Base-by-base conservation (phyloP, 2,329 filamentous ascomycete genomes). In the Neonectria ditissima region DNA sequence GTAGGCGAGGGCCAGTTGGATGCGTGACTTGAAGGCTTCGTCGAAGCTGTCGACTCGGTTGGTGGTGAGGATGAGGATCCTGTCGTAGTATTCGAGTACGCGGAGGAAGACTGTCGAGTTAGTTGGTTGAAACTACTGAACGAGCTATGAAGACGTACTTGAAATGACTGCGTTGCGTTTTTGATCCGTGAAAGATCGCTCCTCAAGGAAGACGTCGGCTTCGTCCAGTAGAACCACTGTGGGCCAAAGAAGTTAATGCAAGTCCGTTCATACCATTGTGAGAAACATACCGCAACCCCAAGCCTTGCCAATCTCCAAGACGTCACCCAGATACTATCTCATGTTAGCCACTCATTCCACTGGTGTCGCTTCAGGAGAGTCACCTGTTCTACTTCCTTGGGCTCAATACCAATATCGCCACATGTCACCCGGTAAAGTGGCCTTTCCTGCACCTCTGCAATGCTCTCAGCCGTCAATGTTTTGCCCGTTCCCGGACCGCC, bases 11-110 rank as follows among this genome's bases (percentile, higher is more conserved):
- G 53, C 28, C 2, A 48, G 43, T 50, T 82, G 78, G 26, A 83
- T 76, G 0, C 80, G 74, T 0, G 80, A 81, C 39, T 74, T 74
- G 67, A 82, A 82, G 2, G 81, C 81, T 51, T 82, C 80, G 62
- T 84, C 82, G n/a, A 84, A 77, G 6, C 72, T 71, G 1, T 80
- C 80, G 1, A 83, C 78, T 2, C 80, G 77, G 68, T 84, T 84
- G 8, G 81, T 84, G 0, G 82, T 84, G 7, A 84, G 73, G 66
- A 80, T 80, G 0, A 83, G 67, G 53, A 83, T 79, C 1, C 81
- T 80, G 2, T 69, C 63, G 57, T 80, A 82, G 67, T 81, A 82
- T 58, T 82, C 80, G 1, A 82, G 68, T 0, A 78, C 72, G 0
- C 79, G 74, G 5, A 82, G 74, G 53, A 82, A 82, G 3, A 82